Evolutionary conservation across 352 stramenopile species (phyloP).

Genomic region (Phytopythium ostracodes): DNA sequence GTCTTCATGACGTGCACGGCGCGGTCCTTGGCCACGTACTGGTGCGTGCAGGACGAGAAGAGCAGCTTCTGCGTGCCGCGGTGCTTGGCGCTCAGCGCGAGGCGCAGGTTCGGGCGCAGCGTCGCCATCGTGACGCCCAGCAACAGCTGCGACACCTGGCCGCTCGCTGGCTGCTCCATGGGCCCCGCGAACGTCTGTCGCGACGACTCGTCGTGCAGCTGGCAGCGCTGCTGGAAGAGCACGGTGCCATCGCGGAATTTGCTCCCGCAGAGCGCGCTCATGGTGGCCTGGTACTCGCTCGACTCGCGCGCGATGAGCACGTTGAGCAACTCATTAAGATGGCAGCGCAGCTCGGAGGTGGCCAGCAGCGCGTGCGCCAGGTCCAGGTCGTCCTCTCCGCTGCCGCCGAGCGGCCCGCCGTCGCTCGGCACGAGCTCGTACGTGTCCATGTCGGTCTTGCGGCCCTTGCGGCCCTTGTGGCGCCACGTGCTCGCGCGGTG

Average conservation of each 20-base stretch:
- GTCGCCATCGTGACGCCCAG: slow-evolving; percentile 37
- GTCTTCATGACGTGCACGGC: slow-evolving; percentile 64
- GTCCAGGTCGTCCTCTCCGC: slow-evolving; percentile 38
- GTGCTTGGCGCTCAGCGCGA: slow-evolving; percentile 27
- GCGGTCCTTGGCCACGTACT: slow-evolving; percentile 36
- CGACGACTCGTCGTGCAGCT: slow-evolving; percentile 22
- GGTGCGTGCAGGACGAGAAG: slow-evolving; percentile 43
- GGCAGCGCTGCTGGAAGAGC: slow-evolving; percentile 41
- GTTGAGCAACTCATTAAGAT: slow-evolving; percentile 66
- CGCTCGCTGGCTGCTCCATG: slow-evolving; percentile 1
- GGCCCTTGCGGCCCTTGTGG: slow-evolving; percentile 37
- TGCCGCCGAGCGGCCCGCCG: neutral
- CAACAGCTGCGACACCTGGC: slow-evolving; percentile 21
- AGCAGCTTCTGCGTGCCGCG: slow-evolving; percentile 32
- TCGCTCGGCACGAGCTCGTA: slow-evolving; percentile 37
- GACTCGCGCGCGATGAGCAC: slow-evolving; percentile 47
- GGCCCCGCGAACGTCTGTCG: slow-evolving; percentile 17
- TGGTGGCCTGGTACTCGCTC: slow-evolving; percentile 40
- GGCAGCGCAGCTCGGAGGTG: slow-evolving; percentile 45
- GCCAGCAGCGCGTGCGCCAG: slow-evolving; percentile 45
- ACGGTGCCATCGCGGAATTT: slow-evolving; percentile 37
- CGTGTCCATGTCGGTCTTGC: slow-evolving; percentile 41
- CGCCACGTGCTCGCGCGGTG: slow-evolving; percentile 31
- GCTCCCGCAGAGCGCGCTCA: slow-evolving; percentile 34
- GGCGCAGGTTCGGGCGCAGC: slow-evolving; percentile 26